Conservation (phyloP, 805 yeast species). For the Ascoidea asiatica region DNA sequence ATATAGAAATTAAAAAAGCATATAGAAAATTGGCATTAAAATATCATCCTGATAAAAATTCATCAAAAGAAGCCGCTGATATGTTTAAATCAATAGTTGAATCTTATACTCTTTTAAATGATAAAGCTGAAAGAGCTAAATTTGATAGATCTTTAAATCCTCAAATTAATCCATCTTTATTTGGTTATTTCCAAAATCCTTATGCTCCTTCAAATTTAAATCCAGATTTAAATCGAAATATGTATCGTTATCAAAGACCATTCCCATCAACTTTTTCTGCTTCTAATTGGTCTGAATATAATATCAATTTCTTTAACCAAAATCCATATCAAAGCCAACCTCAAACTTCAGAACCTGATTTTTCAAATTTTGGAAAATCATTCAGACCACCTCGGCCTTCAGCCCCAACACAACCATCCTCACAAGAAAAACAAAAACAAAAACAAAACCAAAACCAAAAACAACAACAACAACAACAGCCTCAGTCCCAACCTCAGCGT, state of each 20-base stretch:
- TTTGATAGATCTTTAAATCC: slow-evolving; percentile 2
- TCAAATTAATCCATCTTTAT: background rate
- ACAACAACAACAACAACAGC: background rate
- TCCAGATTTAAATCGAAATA: background rate
- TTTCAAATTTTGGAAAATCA: background rate
- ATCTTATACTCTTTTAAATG: slow-evolving; percentile 7
- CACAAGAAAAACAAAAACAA: background rate
- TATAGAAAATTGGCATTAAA: slow-evolving; percentile 60
- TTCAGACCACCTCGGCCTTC: background rate
- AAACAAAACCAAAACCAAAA: background rate
- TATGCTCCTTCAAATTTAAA: background rate
- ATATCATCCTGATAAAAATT: slow-evolving; percentile 75
- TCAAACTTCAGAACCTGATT: background rate
- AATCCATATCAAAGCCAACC: background rate
- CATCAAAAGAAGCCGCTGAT: slow-evolving; percentile 19
- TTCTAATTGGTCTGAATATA: no score
- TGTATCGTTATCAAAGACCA: background rate
- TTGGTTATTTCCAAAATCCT: no score
- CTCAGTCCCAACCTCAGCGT: background rate
- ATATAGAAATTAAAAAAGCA: slow-evolving; percentile 48
- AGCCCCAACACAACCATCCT: slow-evolving; percentile 1
- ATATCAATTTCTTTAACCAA: no score
- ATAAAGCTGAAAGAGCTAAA: slow-evolving; percentile 6
- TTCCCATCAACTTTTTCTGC: background rate
- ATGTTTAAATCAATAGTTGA: slow-evolving; percentile 7